phyloP scores from a whole-genome alignment of 75 land plant species.

The Pinus tabuliformis region DNA sequence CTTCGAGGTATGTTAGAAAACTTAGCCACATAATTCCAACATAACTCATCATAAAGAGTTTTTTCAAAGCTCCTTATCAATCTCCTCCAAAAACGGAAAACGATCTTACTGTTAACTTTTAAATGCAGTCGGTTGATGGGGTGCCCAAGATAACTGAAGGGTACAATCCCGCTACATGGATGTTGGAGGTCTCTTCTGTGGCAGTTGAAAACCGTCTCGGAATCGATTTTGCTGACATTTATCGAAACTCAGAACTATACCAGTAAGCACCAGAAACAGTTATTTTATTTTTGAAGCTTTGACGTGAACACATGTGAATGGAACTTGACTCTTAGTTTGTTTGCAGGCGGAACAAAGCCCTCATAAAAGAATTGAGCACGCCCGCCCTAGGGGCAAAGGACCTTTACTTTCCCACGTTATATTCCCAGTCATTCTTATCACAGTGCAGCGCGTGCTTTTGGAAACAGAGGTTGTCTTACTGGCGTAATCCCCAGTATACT shows the following conservation, averaged over 20 bases:
- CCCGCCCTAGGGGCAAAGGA: conserved; percentile 65
- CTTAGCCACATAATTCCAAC: too few species aligned
- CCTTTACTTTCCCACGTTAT: conserved; percentile 62
- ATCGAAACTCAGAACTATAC: conserved; percentile 42
- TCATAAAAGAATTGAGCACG: conserved; percentile 58
- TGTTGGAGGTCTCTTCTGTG: conserved; percentile 52
- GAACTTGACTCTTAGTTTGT: too few species aligned
- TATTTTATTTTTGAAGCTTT: conserved; percentile 16
- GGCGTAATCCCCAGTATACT: conserved; percentile 81
- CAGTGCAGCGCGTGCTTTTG: conserved; percentile 62
- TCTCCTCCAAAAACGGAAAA: too few species aligned
- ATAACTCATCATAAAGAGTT: too few species aligned
- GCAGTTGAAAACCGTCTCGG: conserved; percentile 39
- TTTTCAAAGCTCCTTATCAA: too few species aligned
- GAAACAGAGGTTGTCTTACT: conserved; percentile 75
- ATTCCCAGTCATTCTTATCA: conserved; percentile 41
- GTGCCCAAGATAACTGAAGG: conserved; percentile 57
- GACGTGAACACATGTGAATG: background rate
- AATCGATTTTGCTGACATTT: conserved; percentile 63
- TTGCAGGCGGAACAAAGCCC: conserved; percentile 52
- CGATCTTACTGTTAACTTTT: too few species aligned
- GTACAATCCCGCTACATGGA: conserved; percentile 80
- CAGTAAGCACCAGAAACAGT: conserved; percentile 24
- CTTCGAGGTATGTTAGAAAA: conserved; percentile 30
- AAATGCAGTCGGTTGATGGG: conserved; percentile 10